Percentiles rank a stretch among this genome's conserved stretches.
phyloP scores from a whole-genome alignment of 1,284 basidiomycete genomes.

The Coriolopsis trogii region DNA sequence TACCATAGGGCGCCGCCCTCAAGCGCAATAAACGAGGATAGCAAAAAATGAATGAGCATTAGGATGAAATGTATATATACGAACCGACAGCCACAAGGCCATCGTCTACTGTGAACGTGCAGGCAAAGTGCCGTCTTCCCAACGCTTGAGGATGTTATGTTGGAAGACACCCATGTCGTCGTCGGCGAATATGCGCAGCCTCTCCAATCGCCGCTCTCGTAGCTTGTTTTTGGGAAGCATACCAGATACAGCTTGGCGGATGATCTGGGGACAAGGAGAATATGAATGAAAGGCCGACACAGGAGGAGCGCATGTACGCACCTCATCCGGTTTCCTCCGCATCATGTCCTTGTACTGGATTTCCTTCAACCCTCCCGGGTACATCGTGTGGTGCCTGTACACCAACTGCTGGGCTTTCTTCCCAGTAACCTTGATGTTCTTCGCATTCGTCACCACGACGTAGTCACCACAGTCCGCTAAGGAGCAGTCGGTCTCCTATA shows the following conservation, averaged over 20 bases:
- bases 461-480: conserved; percentile 96
- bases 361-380: conserved; percentile 92
- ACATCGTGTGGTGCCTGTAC: conserved; percentile 92
- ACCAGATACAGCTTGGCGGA: conserved; percentile 92
- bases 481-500: neutral
- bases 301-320: conserved; percentile 43
- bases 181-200: conserved; percentile 85
- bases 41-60: no score
- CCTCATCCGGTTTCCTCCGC: conserved; percentile 89
- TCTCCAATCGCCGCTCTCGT: conserved; percentile 81
- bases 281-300: neutral
- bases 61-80: conserved; percentile 14
- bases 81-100: neutral
- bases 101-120: conserved; percentile 11
- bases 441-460: conserved; percentile 93
- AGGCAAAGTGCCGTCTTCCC: conserved; percentile 74
- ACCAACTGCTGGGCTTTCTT: conserved; percentile 87
- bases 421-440: conserved; percentile 87
- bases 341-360: conserved; percentile 84
- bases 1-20: no score
- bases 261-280: conserved; percentile 62
- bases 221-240: conserved; percentile 98
- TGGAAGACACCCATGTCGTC: conserved; percentile 71
- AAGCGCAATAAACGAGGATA: no score
- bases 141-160: conserved; percentile 70